These are phyloP conservation scores for Histomonas meleagridis DNA, from an alignment of 208 protist genomes.

Conservation along the genomic window DNA sequence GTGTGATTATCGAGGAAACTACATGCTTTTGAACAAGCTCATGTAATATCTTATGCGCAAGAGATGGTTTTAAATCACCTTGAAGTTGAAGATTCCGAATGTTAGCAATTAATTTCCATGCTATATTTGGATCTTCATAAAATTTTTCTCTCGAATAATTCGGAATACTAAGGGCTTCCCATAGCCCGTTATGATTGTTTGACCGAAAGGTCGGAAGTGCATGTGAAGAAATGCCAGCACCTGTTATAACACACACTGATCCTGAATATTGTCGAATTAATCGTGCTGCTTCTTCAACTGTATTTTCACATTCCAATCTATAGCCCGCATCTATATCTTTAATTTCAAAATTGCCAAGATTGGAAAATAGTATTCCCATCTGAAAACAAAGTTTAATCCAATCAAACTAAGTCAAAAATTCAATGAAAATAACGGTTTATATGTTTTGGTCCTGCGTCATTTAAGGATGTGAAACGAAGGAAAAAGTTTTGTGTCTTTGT, in stretches of 20 bases:
- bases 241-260: background rate
- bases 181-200: background rate
- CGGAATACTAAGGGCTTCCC: background rate
- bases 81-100: background rate
- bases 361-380: background rate
- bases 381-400: no score
- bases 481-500: no score
- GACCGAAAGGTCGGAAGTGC: background rate
- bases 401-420: no score
- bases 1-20: background rate
- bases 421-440: no score
- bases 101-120: background rate
- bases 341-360: background rate
- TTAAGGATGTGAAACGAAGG: no score
- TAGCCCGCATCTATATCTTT: background rate
- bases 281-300: background rate
- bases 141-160: background rate
- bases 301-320: background rate
- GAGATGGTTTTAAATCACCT: background rate
- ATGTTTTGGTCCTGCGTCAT: no score
- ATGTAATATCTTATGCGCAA: background rate
- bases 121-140: background rate
- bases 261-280: background rate
- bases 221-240: constrained; percentile 18
- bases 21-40: background rate